A percentile compares a stretch with the other conserved stretches of the same genome.
phyloP scores from a whole-genome alignment of 805 yeast genomes.

The Brettanomyces sp. region DNA sequence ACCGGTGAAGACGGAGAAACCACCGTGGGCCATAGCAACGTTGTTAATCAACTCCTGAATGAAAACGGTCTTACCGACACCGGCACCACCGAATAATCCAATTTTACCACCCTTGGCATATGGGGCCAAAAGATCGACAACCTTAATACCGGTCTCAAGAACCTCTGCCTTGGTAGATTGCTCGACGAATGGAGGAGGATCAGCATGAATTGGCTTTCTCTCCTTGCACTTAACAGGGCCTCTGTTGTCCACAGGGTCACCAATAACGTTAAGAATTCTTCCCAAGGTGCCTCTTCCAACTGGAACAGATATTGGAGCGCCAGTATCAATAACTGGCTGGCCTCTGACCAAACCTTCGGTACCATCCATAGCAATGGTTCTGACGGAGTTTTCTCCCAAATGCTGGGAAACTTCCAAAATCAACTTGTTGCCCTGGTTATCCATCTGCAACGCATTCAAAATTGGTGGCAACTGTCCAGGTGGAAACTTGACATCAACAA shows the following conservation, averaged over 20 bases:
- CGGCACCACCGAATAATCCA: constrained; percentile 99
- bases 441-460: constrained; percentile 90
- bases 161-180: constrained; percentile 98
- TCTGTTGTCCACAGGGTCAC: constrained; percentile 99
- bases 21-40: constrained; percentile 99
- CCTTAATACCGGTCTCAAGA: constrained; percentile 99
- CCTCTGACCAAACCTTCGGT: constrained; percentile 99
- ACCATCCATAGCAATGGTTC: constrained; percentile 99
- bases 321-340: constrained; percentile 83
- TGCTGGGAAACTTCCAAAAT: constrained; percentile 99
- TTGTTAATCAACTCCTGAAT: constrained; percentile 99
- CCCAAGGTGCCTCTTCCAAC: constrained; percentile 99
- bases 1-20: constrained; percentile 99
- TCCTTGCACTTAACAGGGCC: constrained; percentile 92
- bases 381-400: constrained; percentile 99
- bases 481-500: constrained; percentile 97
- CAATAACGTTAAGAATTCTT: constrained; percentile 95
- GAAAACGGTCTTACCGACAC: constrained; percentile 99
- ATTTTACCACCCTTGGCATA: constrained; percentile 99
- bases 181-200: constrained; percentile 91
- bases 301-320: constrained; percentile 97
- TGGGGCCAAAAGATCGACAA: constrained; percentile 97
- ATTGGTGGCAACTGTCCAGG: constrained; percentile 96
- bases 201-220: constrained; percentile 98
- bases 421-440: constrained; percentile 59